Evolutionary conservation across 1,139 yeast species (phyloP), one percentile per base, ranked within the genome.

Genomic region (Scheffersomyces cryptocercus): DNA sequence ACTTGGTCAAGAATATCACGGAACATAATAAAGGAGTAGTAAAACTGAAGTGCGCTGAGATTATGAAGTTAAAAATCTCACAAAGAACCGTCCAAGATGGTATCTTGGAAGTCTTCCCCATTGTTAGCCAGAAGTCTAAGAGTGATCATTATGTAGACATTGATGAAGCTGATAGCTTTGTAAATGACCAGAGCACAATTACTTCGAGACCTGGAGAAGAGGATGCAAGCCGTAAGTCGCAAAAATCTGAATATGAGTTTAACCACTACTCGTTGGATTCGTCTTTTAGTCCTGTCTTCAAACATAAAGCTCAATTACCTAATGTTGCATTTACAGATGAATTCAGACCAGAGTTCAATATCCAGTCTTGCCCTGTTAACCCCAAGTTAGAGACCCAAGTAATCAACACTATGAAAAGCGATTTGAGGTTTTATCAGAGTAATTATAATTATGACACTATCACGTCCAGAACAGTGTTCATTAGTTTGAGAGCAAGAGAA

Each of bases 401-500:
- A 5, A 59, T 74, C 31, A 63, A 64, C 30, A 67, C 83, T 11
- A 81, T 82, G 86, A 81, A 77, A 52, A 70, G 71, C 46, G 87
- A 82, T 54, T 57, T 82, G 43, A 57, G 70, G 28, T 73, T 72
- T 48, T 70, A 65, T 48, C 77, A 69, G 50, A 70, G 67, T 45
- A 68, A 67, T 49, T 67, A 68, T 43, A 62, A 61, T 12, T 64
- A 61, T 41, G 65, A 60, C 15, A 54, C 56, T 37, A 67, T 73
- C 3, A 56, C 61, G 10, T 63, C 76, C 7, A 54, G 70, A 32
- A 70, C 78, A 0, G 56, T 75, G 2, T 68, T 73, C 42, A 59
- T 82, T 3, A 77, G 82, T 43, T 62, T 82, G 38, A 59, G 85
- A 35, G 82, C 82, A 1, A 62, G 85, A 28, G 87, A 82, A 50